Conservation (phyloP, 164 flowering plant species). For the Aristolochia californica region DNA sequence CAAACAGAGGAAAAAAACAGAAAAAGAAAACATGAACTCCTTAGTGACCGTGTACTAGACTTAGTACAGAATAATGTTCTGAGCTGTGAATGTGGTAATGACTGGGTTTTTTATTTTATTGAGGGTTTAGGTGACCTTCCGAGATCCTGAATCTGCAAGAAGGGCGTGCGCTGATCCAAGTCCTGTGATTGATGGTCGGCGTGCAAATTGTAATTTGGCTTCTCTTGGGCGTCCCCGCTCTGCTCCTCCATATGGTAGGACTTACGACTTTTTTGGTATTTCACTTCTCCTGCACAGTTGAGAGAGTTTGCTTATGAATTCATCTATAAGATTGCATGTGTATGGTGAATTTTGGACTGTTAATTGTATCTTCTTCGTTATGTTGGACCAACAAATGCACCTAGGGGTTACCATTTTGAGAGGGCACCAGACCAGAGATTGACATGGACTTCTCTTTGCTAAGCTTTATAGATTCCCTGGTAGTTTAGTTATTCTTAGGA, state of each 20-base stretch:
- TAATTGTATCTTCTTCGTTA: too few relatives aligned
- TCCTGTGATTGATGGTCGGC: slow-evolving; percentile 81
- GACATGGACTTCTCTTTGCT: too few relatives aligned
- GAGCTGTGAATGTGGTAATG: slow-evolving; percentile 13
- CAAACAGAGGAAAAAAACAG: too few relatives aligned
- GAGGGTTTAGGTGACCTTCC: slow-evolving; percentile 94
- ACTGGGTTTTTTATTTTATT: slow-evolving; percentile 35
- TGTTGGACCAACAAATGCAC: too few relatives aligned
- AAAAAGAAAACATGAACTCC: too few relatives aligned
- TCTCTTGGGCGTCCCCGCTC: slow-evolving; percentile 87
- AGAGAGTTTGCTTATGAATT: too few relatives aligned
- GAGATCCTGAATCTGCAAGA: slow-evolving; percentile 81
- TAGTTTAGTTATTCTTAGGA: too few relatives aligned
- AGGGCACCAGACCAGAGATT: too few relatives aligned
- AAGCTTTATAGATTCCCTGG: too few relatives aligned
- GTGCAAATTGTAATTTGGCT: slow-evolving; percentile 93
- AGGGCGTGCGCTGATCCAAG: slow-evolving; percentile 82
- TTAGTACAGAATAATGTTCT: background rate
- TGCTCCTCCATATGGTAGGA: slow-evolving; percentile 35
- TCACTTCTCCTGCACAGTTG: background rate
- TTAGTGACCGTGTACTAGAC: too few relatives aligned
- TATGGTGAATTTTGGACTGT: background rate
- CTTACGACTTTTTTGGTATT: background rate
- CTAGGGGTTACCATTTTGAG: too few relatives aligned
- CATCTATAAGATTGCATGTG: background rate